phyloP scores from a whole-genome alignment of 768 basidiomycete genomes.

The Hygrophorus russula region DNA sequence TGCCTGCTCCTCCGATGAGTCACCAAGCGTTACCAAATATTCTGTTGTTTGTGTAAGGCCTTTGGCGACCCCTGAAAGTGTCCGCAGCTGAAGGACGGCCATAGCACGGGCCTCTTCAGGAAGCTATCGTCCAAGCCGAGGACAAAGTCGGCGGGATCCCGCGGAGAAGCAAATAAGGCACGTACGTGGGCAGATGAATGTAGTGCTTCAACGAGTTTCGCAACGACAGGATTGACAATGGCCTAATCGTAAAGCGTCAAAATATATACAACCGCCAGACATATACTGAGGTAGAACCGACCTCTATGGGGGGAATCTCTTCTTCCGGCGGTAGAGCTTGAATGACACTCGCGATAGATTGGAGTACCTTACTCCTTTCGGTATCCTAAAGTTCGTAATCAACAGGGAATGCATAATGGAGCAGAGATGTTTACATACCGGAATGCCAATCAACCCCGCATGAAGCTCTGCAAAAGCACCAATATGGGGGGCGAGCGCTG shows the following conservation, averaged over 20 bases:
- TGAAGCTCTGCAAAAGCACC: conserved; percentile 78
- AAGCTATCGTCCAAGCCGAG: conserved; percentile 27
- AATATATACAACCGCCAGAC: not conserved
- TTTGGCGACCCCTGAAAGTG: conserved; percentile 75
- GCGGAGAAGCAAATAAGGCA: not conserved
- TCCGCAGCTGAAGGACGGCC: conserved; percentile 66
- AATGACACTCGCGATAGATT: conserved; percentile 88
- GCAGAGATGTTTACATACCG: conserved; percentile 33
- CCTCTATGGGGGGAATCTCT: conserved; percentile 69
- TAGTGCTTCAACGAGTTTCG: conserved; percentile 54
- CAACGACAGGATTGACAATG: conserved; percentile 66
- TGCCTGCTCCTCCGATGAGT: conserved; percentile 36
- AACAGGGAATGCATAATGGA: conserved; percentile 2
- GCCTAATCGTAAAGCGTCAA: conserved; percentile 27
- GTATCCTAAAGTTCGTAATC: conserved; percentile 39
- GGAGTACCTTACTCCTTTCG: conserved; percentile 83
- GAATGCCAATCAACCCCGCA: conserved; percentile 60
- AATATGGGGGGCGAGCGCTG: conserved; percentile 76
- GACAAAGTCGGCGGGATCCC: not conserved
- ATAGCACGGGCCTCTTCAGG: conserved; percentile 61
- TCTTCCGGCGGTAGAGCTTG: conserved; percentile 77
- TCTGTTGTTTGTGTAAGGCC: conserved; percentile 77
- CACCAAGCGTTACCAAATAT: conserved; percentile 47
- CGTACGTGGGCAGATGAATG: conserved; percentile 42
- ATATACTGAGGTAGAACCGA: conserved; percentile 16